Conservation (phyloP, 441 rosid genomes). For the Capsella rubella region DNA sequence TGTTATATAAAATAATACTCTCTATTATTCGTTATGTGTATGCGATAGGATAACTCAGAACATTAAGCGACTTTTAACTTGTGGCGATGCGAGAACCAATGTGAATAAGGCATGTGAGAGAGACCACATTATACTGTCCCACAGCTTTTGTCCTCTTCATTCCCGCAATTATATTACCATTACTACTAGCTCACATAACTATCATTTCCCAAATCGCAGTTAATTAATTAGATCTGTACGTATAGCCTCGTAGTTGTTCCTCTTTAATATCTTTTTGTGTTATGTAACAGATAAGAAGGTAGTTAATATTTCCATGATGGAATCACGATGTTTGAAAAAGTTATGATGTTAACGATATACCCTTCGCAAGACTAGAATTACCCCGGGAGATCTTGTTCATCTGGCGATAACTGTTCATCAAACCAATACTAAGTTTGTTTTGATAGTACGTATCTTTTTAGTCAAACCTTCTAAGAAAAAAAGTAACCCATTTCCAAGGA, state of each 20-base stretch:
- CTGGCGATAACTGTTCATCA: background rate
- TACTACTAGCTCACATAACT: background rate
- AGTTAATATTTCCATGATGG: background rate
- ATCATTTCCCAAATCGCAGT: background rate
- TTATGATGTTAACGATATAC: background rate
- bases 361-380: background rate
- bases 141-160: slow-evolving; percentile 40
- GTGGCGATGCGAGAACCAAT: slow-evolving; percentile 31
- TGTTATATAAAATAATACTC: background rate
- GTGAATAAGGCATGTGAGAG: slow-evolving; percentile 34
- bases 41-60: slow-evolving; percentile 33
- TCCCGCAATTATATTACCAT: slow-evolving; percentile 18
- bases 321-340: background rate
- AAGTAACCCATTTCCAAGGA: slow-evolving; percentile 35
- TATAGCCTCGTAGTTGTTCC: background rate
- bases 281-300: background rate
- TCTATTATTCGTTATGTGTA: slow-evolving; percentile 12
- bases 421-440: background rate
- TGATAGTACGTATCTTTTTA: background rate
- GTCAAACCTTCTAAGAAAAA: slow-evolving; percentile 33
- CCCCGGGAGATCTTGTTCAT: background rate
- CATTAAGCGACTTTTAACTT: slow-evolving; percentile 15
- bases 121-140: slow-evolving; percentile 32
- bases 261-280: background rate
- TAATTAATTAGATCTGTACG: background rate